These are phyloP conservation scores for Ceratocystis lukuohia DNA, from an alignment of 2,329 filamentous ascomycete genomes.

Conservation along the genomic window DNA sequence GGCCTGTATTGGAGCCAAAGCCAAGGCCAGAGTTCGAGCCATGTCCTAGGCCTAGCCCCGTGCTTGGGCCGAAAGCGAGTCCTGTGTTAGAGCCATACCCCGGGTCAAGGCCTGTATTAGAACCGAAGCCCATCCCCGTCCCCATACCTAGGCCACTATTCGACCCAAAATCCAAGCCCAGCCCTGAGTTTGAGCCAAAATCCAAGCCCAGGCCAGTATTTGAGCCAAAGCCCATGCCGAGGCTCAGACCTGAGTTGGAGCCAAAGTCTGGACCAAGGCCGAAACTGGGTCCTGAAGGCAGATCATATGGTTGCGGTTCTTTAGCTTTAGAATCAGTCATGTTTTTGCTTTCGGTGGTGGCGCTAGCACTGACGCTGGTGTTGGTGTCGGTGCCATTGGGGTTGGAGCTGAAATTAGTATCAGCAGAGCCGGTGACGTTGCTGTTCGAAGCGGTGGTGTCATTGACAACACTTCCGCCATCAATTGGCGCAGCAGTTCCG, in stretches of 20 bases:
- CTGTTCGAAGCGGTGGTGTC: background rate
- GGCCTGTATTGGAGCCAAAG: background rate
- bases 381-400: background rate
- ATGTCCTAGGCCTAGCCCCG: background rate
- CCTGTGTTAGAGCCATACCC: slow-evolving; percentile 9
- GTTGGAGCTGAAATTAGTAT: background rate
- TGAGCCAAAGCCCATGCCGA: background rate
- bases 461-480: background rate
- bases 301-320: background rate
- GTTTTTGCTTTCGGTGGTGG: background rate
- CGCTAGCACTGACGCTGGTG: background rate
- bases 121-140: background rate
- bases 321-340: background rate
- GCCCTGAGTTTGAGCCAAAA: slow-evolving; percentile 10
- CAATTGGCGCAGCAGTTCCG: background rate
- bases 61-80: slow-evolving; percentile 7
- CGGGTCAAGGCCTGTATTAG: background rate
- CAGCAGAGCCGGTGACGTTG: too few species aligned
- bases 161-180: slow-evolving; percentile 10
- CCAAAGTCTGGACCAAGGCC: slow-evolving; percentile 5
- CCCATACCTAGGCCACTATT: slow-evolving; percentile 3
- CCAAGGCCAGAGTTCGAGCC: background rate
- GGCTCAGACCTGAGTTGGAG: background rate
- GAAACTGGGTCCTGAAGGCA: slow-evolving; percentile 1
- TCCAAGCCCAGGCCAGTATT: slow-evolving; percentile 8